phyloP scores from a whole-genome alignment of 345 rosid species.

The Eutrema heterophyllum region DNA sequence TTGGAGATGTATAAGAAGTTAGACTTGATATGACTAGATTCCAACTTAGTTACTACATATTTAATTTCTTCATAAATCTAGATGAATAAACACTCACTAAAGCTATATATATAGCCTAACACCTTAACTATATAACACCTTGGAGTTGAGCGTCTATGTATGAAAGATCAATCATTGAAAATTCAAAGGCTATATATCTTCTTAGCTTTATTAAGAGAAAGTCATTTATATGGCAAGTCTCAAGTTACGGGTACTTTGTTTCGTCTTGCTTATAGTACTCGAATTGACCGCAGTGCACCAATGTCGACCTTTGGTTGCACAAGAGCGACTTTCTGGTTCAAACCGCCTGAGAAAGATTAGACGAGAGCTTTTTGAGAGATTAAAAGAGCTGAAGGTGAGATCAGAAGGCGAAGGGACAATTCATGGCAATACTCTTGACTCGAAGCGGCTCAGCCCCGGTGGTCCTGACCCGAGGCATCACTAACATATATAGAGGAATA shows the following conservation, averaged over 20 bases:
- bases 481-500: neutral
- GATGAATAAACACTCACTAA: neutral
- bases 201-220: neutral
- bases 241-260: slow-evolving; percentile 4
- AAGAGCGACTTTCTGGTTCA: neutral
- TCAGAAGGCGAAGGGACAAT: neutral
- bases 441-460: slow-evolving; percentile 31
- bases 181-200: neutral
- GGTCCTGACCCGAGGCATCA: slow-evolving; percentile 32
- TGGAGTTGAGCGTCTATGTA: neutral
- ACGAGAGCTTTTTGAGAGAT: slow-evolving; percentile 10
- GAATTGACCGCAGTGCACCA: slow-evolving; percentile 2
- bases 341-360: neutral
- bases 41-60: slow-evolving; percentile 5
- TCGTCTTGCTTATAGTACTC: slow-evolving; percentile 4
- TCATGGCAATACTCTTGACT: neutral
- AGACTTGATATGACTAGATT: slow-evolving; percentile 8
- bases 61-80: neutral
- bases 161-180: neutral
- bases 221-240: slow-evolving; percentile 15
- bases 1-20: neutral
- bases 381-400: slow-evolving; percentile 2
- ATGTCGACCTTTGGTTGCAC: slow-evolving; percentile 6
- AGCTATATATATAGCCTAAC: neutral
- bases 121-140: neutral